These are phyloP conservation scores for Pavlovales sp. DNA, from an alignment of 208 protist genomes.

Conservation along the genomic window DNA sequence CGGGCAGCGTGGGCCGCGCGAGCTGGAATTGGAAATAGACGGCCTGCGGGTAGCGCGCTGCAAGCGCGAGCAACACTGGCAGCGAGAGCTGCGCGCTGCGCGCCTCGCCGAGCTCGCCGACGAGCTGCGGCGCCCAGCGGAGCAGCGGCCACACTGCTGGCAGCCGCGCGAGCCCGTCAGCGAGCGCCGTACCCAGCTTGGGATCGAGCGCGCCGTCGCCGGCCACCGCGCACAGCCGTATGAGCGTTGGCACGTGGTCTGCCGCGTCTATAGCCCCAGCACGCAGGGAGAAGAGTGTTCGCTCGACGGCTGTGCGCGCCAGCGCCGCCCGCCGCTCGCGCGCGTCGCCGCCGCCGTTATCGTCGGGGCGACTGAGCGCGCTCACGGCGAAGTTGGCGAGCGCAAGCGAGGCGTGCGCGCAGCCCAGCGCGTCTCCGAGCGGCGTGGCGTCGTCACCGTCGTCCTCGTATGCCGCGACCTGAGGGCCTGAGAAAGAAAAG, in stretches of 20 bases:
- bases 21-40: conserved; percentile 2
- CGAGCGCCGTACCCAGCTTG: not conserved
- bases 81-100: not conserved
- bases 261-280: not conserved
- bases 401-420: not conserved
- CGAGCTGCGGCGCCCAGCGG: not conserved
- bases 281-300: not conserved
- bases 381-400: not conserved
- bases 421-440: too few species aligned
- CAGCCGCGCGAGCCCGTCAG: not conserved
- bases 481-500: too few species aligned
- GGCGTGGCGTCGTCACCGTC: too few species aligned
- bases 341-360: too few species aligned
- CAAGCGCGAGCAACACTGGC: not conserved
- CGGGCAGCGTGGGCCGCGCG: not conserved
- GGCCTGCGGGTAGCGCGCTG: not conserved
- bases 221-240: not conserved
- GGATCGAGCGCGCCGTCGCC: not conserved
- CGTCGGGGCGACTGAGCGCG: not conserved
- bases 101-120: not conserved
- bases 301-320: not conserved
- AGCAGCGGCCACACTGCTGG: not conserved
- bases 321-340: not conserved
- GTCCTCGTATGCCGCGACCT: too few species aligned
- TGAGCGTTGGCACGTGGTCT: not conserved